phyloP scores from a whole-genome alignment of 2,329 filamentous ascomycete species.

The Aspergillus awamori region DNA sequence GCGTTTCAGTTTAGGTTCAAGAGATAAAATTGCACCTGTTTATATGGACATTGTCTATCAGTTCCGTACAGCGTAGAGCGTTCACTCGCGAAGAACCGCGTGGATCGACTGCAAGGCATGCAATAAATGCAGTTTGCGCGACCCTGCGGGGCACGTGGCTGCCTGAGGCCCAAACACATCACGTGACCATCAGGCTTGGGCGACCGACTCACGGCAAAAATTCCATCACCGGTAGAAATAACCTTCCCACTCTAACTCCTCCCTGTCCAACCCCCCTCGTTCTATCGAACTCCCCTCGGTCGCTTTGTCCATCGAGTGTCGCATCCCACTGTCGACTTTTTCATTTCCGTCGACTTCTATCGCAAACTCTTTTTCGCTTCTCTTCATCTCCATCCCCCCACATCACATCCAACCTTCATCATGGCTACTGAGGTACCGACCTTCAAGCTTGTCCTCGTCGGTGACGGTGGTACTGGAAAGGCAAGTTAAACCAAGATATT shows the following conservation, averaged over 20 bases:
- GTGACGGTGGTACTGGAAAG: conserved; percentile 99
- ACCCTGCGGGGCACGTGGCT: conserved; percentile 21
- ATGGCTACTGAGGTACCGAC: conserved; percentile 76
- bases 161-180: conserved; percentile 22
- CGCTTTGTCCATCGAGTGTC: conserved; percentile 23
- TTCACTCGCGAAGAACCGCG: no score
- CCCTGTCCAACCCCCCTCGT: conserved; percentile 25
- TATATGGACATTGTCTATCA: not conserved
- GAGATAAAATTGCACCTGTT: not conserved
- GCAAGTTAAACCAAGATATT: conserved; percentile 56
- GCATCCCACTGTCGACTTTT: conserved; percentile 27
- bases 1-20: conserved; percentile 7
- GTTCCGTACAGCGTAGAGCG: no score
- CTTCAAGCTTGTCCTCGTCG: conserved; percentile 99
- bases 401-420: conserved; percentile 24
- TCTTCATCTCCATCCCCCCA: conserved; percentile 12
- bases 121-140: not conserved
- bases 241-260: conserved; percentile 32
- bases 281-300: conserved; percentile 22
- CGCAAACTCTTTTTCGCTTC: conserved; percentile 13
- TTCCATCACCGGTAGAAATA: conserved; percentile 32
- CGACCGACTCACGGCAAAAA: conserved; percentile 31
- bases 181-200: conserved; percentile 25
- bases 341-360: conserved; percentile 17
- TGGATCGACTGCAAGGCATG: no score